These are phyloP conservation scores for Penicillium daleae DNA, from an alignment of 495 filamentous ascomycete genomes.

Conservation along the genomic window DNA sequence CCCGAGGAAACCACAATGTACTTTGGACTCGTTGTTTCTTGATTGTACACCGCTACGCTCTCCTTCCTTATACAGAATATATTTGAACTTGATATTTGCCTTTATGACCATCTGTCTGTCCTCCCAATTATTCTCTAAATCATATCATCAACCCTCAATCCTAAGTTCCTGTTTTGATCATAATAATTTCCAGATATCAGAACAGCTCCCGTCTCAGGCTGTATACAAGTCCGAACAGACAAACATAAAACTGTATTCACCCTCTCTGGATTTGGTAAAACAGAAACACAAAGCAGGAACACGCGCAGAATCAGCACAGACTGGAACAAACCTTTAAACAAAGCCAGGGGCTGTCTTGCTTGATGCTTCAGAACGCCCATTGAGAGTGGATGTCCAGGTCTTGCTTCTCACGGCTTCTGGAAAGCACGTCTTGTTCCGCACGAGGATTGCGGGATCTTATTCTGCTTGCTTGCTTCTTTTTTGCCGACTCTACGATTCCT, in stretches of 20 bases:
- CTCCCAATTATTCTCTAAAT: not conserved
- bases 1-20: conserved; percentile 17
- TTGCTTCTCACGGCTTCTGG: conserved; percentile 26
- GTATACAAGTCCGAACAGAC: not conserved
- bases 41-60: conserved; percentile 1
- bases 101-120: not conserved
- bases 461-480: conserved; percentile 11
- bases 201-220: not conserved
- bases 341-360: conserved; percentile 22
- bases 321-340: conserved; percentile 4
- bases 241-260: conserved; percentile 1
- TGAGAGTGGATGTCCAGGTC: conserved; percentile 5
- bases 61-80: not conserved
- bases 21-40: conserved; percentile 1
- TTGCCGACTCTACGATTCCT: not conserved
- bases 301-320: not conserved
- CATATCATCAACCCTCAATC: not conserved
- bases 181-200: not conserved
- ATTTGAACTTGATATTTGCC: not conserved
- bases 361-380: conserved; percentile 7
- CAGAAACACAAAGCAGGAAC: not conserved
- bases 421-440: conserved; percentile 27
- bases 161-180: not conserved
- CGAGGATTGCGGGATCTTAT: conserved; percentile 6
- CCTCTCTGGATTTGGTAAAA: conserved; percentile 1